A percentile compares a stretch with the other conserved stretches of the same genome.
Conservation (phyloP, 306 rosid genomes). For the Sindora glabra region DNA sequence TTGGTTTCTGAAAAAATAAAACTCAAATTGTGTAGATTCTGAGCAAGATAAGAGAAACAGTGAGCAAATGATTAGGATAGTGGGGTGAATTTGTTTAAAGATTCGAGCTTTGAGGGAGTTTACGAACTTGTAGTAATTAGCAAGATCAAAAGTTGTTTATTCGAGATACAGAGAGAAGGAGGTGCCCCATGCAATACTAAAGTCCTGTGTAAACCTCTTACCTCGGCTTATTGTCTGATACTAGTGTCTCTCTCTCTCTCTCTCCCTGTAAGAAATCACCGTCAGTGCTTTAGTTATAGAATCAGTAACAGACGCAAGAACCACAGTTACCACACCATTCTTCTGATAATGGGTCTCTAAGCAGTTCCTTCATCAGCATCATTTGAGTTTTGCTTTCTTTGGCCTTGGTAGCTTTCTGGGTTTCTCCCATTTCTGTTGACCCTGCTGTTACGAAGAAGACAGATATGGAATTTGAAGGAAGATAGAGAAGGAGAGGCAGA, state of each 20-base stretch:
- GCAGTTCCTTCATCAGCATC: constrained; percentile 16
- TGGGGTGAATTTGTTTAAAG: neutral
- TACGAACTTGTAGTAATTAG: neutral
- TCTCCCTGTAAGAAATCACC: constrained; percentile 3
- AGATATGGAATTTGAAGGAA: neutral
- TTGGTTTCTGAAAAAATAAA: neutral
- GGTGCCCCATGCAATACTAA: constrained; percentile 27
- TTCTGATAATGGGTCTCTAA: constrained; percentile 11
- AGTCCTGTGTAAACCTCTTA: neutral
- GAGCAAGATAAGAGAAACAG: no score
- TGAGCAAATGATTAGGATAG: no score
- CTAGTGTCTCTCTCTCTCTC: no score
- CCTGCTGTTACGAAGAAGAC: constrained; percentile 1
- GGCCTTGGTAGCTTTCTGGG: no score
- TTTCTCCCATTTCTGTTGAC: neutral
- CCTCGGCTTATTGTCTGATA: neutral
- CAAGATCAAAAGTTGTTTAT: neutral
- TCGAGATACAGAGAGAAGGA: neutral
- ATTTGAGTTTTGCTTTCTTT: constrained; percentile 15
- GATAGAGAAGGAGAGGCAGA: neutral
- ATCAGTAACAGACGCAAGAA: neutral
- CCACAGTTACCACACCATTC: constrained; percentile 9
- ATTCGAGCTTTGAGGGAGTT: constrained; percentile 7
- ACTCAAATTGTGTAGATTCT: neutral
- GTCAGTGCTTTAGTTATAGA: constrained; percentile 16